Evolutionary conservation across 2,329 filamentous ascomycete species (phyloP).

Genomic region (Nemania sp.): DNA sequence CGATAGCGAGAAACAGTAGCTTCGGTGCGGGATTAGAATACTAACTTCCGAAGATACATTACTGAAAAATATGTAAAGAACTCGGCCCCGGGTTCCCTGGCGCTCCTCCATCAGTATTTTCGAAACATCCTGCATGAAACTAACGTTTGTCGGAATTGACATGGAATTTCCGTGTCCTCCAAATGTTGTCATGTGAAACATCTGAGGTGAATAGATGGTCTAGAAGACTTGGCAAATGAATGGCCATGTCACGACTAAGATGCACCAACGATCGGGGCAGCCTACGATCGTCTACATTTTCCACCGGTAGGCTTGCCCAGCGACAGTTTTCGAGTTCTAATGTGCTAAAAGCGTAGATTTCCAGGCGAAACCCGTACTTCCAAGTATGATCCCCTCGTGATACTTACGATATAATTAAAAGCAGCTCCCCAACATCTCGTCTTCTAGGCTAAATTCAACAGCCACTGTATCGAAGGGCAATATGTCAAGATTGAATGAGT

Average conservation of each 20-base stretch:
- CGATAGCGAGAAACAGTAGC: conserved; percentile 53
- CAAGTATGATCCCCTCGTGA: too few species aligned
- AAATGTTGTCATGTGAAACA: background rate
- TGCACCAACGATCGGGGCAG: background rate
- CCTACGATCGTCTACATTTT: too few species aligned
- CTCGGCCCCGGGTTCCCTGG: background rate
- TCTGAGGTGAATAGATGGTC: background rate
- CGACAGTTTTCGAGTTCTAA: too few species aligned
- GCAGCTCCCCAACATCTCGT: background rate
- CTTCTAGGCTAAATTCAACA: conserved; percentile 34
- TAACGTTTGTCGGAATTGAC: background rate
- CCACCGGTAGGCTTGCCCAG: too few species aligned
- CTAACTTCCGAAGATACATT: conserved; percentile 27
- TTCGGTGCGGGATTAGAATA: conserved; percentile 53
- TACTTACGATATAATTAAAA: background rate
- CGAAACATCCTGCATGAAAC: background rate
- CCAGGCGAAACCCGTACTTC: too few species aligned
- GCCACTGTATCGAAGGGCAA: conserved; percentile 9
- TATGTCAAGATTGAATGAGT: conserved; percentile 19
- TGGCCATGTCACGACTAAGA: background rate
- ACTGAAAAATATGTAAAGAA: background rate
- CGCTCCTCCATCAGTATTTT: background rate
- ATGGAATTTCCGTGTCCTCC: conserved; percentile 1
- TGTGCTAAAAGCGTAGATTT: background rate
- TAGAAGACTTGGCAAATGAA: background rate